Percentiles rank a stretch among this genome's conserved stretches.
These are phyloP conservation scores for Hyphopichia fennica DNA, from an alignment of 1,139 yeast species.

Conservation along the genomic window DNA sequence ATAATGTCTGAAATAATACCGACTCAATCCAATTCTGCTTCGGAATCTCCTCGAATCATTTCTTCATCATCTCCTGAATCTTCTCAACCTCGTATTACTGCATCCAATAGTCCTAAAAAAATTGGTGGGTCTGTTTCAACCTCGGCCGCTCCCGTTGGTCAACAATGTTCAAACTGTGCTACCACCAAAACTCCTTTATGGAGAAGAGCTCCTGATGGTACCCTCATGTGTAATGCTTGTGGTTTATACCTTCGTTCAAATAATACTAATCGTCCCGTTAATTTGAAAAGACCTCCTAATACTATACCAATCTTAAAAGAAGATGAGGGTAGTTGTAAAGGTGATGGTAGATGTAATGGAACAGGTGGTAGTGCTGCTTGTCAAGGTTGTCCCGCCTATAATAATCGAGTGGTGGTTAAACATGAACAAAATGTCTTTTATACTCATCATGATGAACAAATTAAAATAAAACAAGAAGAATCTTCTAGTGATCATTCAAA, in stretches of 20 bases:
- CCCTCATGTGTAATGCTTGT: constrained; percentile 71
- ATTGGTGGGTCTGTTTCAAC: not conserved
- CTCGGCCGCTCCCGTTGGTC: constrained; percentile 27
- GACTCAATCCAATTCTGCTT: not conserved
- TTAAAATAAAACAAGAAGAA: not conserved
- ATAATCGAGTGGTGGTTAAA: constrained; percentile 57
- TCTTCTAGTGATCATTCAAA: not conserved
- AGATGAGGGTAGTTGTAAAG: constrained; percentile 68
- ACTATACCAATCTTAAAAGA: constrained; percentile 45
- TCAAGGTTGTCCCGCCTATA: constrained; percentile 79
- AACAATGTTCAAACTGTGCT: constrained; percentile 64
- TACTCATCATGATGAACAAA: not conserved
- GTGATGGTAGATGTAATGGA: constrained; percentile 84
- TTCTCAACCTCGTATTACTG: not conserved
- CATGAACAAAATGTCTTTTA: constrained; percentile 11
- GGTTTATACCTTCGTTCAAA: constrained; percentile 60
- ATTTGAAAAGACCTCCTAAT: constrained; percentile 67
- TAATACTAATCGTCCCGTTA: constrained; percentile 55
- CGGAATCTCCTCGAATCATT: not conserved
- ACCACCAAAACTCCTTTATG: constrained; percentile 70
- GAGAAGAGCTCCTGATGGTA: constrained; percentile 68
- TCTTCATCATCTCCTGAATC: not conserved
- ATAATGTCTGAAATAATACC: not conserved
- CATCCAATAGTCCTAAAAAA: not conserved
- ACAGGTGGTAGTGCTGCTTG: constrained; percentile 84